A percentile compares a stretch with the other conserved stretches of the same genome.
phyloP scores from a whole-genome alignment of 331 rosid genomes.

The Rhamnella rubrinervis region DNA sequence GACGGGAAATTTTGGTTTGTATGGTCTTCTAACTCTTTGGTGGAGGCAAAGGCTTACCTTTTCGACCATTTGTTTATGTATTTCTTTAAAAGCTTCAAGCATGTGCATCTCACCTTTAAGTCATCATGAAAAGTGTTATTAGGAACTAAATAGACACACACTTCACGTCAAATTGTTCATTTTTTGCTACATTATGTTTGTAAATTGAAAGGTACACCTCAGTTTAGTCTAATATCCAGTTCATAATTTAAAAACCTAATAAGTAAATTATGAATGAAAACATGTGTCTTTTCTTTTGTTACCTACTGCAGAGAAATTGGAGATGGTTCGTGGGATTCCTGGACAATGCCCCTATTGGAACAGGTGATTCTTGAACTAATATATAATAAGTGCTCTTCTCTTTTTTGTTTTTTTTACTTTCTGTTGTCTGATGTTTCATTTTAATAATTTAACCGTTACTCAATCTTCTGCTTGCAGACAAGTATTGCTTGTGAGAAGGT shows the following conservation, averaged over 20 bases:
- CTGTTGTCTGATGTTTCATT: conserved; percentile 18
- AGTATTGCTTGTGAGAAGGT: conserved; percentile 82
- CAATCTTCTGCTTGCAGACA: conserved; percentile 53
- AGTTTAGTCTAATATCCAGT: conserved; percentile 1
- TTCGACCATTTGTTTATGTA: no score
- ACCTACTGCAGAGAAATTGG: conserved; percentile 69
- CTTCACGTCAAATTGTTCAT: background rate
- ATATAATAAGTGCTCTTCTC: background rate
- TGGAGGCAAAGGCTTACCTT: no score
- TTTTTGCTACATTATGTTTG: background rate
- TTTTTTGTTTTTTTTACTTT: background rate
- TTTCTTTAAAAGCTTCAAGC: no score
- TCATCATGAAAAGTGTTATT: no score
- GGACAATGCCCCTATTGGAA: conserved; percentile 67
- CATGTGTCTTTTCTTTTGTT: background rate
- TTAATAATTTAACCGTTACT: conserved; percentile 18
- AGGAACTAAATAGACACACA: no score
- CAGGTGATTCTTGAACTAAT: conserved; percentile 50
- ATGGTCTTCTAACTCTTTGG: no score
- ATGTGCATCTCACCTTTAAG: no score
- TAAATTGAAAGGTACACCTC: background rate
- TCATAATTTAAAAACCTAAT: background rate
- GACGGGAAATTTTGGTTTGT: no score
- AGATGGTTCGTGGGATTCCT: conserved; percentile 77
- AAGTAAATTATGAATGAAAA: conserved; percentile 11